Evolutionary conservation across 768 basidiomycete species (phyloP), one percentile per base, ranked within the genome.

Genomic region (Suillus subluteus): DNA sequence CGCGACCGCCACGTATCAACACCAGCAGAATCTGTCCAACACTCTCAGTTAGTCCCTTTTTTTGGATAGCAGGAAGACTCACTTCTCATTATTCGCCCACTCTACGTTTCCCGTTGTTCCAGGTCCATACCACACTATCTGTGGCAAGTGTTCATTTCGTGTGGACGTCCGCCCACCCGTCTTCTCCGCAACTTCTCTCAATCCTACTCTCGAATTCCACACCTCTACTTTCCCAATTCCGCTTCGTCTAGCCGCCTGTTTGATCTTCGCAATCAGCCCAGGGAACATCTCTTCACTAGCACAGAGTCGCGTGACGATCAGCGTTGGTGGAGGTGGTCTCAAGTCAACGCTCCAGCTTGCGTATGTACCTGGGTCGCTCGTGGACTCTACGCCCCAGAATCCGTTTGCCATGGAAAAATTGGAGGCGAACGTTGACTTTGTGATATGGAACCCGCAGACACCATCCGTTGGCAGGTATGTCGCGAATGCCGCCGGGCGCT

Each of bases 1-100:
- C 15, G 26, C 16, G 8, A 54, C 26, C 30, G 50, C 18, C 30
- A 54, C 18, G 4, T 35, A 59, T 59, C 26, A 59, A 8, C 58
- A 59, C 58, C 58, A 59, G 9, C 58, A 59, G 26, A 59, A 59
- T 40, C 58, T 59, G 58, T 59, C 11, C 5, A 40, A 59, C 4
- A 18, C n/a, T 2, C 2, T 56, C 55, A 56, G 37, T 41, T 26
- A 41, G 11, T 4, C n/a, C 38, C 4, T 41, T 18, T 11, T 23
- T 21, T 30, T 32, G 21, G 18, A 32, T 16, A 11, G 23, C 16
- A 41, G 9, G 37, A 59, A 41, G 52, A 66, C 78, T 63, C 54
- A 83, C 84, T 80, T 83, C 70, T 87, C 86, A 63, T 87, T 86
- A 62, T 80, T 78, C 37, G 79, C 56, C 86, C 86, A 87, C 12